Base-by-base conservation (phyloP, 768 basidiomycete species). In the Postia placenta region DNA sequence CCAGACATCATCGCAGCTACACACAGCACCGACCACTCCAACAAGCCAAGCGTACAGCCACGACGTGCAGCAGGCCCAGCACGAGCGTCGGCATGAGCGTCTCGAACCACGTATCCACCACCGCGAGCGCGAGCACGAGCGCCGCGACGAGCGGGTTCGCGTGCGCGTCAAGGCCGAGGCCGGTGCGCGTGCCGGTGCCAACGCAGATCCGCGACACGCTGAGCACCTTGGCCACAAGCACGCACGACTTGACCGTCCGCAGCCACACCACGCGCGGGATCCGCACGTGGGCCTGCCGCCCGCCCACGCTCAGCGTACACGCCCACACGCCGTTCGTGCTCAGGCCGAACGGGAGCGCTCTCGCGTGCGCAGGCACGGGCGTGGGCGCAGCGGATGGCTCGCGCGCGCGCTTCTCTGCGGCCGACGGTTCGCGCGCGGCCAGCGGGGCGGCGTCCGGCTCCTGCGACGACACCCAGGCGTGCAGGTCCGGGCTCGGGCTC, bases 31-130 rank as follows among this genome's bases (percentile, higher is more conserved):
- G 28, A 3, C 49, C 50, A 5, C 39, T 30, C 43, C 42, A 52
- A 30, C 55, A 52, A 27, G 53, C 47, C 48, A 57, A 40, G 9
- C 51, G 28, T 24, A 72, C 47, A 35, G 60, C 48, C 27, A 47
- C 65, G 4, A 73, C 24, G 58, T 80, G 78, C n/a, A 70, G 47
- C 20, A 65, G 20, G 0, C 67, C 71, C 14, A 80, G 62, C 26
- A 69, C 49, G 1, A 70, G 33, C 0, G 75, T 73, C 14, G 67
- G 56, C 44, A 54, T 48, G 9, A 74, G 51, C 19, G 60, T 62
- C 40, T 76, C 74, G 22, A 69, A 71, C 61, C 73, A 64, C 11
- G 72, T 75, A 62, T 80, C 79, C 19, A 64, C 49, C 23, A 78
- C 56, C 2, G 75, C 75, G 1, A 73, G 65, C 1, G 57, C 52